Evolutionary conservation across 192 early-diverging fungal genomes (phyloP), one percentile per base, ranked within the genome.

Genomic region (Coemansia interrupta): DNA sequence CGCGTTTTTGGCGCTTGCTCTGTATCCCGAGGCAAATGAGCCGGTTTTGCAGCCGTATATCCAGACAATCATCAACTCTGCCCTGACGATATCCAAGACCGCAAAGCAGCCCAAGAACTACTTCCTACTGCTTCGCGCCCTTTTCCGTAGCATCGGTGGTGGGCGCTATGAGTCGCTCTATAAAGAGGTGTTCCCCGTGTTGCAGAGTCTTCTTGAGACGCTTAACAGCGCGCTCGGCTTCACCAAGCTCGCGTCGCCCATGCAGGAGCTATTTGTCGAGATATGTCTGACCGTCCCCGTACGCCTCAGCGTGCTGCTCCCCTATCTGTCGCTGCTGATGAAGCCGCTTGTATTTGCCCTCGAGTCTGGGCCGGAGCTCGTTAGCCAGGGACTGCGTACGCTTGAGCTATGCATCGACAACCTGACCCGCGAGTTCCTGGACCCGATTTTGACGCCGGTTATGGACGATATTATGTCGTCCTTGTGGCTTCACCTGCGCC

Each of bases 331-430:
- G 26, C 90, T 90, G 55, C 66, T 99, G 63, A 98, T 99, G 97
- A 88, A 89, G 43, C 97, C 97, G 44, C 82, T 99, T 9, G 93
- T 97, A 1, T 80, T 95, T 52, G 95, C 97, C 2, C 81, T 99
- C 13, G 87, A 92, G 56, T 89, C 91, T 0, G 89, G 92, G 13
- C 86, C 92, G 4, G 96, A 99, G 38, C 82, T 98, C 4, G 95
- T 97, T n/a, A 91, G 86, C 32, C 95, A 97, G 70, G 93, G 94
- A 5, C 73, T 99, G 43, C 83, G 96, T 29, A 98, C 94, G 5
- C 82, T 99, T 22, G 97, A 99, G 80, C 82, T 98, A 14, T 98
- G 95, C 71, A 92, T 98, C 32, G 97, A 99, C 66, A 98, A 98
- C 64, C 75, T 99, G 36, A 97, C 92, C 0, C 93, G 92, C 36